Evolutionary conservation across 768 basidiomycete species (phyloP).

Genomic region (Mycena venus): DNA sequence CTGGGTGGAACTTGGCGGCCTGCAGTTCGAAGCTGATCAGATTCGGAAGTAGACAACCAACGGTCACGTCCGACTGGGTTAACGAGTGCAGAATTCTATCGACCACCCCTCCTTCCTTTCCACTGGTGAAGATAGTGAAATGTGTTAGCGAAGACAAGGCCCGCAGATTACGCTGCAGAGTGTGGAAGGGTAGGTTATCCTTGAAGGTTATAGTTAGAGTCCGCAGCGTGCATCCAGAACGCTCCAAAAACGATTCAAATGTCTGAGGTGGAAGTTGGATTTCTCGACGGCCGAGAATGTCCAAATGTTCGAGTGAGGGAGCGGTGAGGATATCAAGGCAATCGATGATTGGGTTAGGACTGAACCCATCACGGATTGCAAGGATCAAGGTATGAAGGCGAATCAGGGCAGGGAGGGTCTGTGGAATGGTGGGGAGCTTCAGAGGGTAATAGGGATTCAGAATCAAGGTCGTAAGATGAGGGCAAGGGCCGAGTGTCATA

Average conservation of each 20-base stretch:
- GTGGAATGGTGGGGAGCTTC: not conserved
- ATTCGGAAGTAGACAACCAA: conserved; percentile 1
- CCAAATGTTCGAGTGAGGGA: conserved; percentile 16
- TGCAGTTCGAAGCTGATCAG: conserved; percentile 14
- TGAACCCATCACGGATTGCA: conserved; percentile 25
- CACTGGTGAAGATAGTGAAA: conserved; percentile 1
- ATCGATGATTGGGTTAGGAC: conserved; percentile 21
- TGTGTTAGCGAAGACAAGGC: conserved; percentile 1
- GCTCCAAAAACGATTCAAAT: conserved; percentile 8
- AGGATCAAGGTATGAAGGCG: conserved; percentile 19
- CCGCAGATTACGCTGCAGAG: conserved; percentile 12
- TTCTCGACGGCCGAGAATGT: conserved; percentile 10
- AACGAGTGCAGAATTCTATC: conserved; percentile 11
- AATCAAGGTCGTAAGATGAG: conserved; percentile 6
- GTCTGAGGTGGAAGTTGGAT: conserved; percentile 13
- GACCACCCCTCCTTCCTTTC: not conserved
- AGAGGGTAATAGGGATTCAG: conserved; percentile 18
- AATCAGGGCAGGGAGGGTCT: not conserved
- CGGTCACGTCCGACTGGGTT: not conserved
- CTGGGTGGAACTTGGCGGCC: not conserved
- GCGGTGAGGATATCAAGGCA: conserved; percentile 18
- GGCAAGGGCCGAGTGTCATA: conserved; percentile 24
- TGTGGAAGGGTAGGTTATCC: conserved; percentile 1
- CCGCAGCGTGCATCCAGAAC: conserved; percentile 12
- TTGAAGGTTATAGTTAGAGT: conserved; percentile 4